A percentile compares a stretch with the other conserved stretches of the same genome.
Conservation (phyloP, 2,329 filamentous ascomycete species). For the Pezicula rhizophila region DNA sequence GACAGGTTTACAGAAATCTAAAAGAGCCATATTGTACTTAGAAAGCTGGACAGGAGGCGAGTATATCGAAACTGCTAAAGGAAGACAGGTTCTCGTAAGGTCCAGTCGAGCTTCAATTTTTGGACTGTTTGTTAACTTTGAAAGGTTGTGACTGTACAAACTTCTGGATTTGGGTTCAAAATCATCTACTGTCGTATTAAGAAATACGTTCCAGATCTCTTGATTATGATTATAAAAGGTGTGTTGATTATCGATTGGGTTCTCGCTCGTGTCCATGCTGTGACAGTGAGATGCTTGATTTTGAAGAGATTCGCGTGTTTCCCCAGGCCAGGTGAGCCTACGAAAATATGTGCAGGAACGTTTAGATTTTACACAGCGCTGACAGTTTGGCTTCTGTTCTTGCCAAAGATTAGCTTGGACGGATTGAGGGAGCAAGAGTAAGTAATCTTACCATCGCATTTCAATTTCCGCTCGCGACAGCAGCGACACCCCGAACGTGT, state of each 20-base stretch:
- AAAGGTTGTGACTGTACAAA: too few relatives aligned
- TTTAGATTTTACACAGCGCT: background rate
- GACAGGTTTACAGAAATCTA: background rate
- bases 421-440: background rate
- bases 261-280: background rate
- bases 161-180: background rate
- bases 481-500: background rate
- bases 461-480: background rate
- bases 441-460: background rate
- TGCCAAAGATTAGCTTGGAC: background rate
- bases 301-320: background rate
- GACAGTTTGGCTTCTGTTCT: background rate
- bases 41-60: background rate
- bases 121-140: background rate
- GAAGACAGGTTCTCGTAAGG: background rate
- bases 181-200: background rate
- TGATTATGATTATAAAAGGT: background rate
- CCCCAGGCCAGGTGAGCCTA: background rate
- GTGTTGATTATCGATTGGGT: too few relatives aligned
- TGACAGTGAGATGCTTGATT: background rate
- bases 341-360: background rate
- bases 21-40: background rate
- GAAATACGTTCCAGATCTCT: background rate
- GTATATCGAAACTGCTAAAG: background rate
- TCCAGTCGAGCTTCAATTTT: background rate